Evolutionary conservation across 108 stramenopile species (phyloP), one percentile per base, ranked within the genome.

Genomic region (Parmales sp.): DNA sequence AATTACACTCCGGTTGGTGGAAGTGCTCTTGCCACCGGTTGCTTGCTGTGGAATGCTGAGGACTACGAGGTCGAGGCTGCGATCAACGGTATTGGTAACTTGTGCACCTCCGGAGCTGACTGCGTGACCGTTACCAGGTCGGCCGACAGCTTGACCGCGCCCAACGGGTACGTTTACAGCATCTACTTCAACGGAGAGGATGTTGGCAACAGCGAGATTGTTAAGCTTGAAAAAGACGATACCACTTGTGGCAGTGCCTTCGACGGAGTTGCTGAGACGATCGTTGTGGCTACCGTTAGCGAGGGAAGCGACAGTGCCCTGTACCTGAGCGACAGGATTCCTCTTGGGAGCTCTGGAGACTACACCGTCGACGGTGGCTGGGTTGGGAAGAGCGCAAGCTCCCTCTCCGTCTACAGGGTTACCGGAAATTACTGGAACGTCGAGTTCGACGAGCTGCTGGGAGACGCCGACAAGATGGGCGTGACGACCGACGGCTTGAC

Each of bases 101-200:
- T 73, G 28, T 78, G 74, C 50, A 46, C 67, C 64, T 68, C 48
- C 19, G 38, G 7, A 41, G 74, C 68, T 2, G 50, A 64, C 63
- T 75, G 77, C 67, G 81, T 87, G 11, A 80, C 82, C 5, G 84
- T 87, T 22, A 83, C 84, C 31, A 74, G 86, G 25, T 43, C 66
- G 11, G 54, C 67, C 13, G 84, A 85, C 64, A 34, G 76, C 18
- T 51, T 70, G 0, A 63, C 46, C n/a, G 84, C 84, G 11, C 87
- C 87, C 28, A 85, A 83, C 74, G 87, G 87, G 23, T 76, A 74
- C 74, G 69, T 86, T 34, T 88, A 81, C 69, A 73, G 64, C 22
- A 39, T 86, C 2, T 85, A 84, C 78, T 85, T 83, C 66, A 73
- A 81, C 37, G 83, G 76, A n/a, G 70, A 65, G 26, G 43, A 60